phyloP scores from a whole-genome alignment of 306 rosid species.

The Casuarina cunninghamiana region DNA sequence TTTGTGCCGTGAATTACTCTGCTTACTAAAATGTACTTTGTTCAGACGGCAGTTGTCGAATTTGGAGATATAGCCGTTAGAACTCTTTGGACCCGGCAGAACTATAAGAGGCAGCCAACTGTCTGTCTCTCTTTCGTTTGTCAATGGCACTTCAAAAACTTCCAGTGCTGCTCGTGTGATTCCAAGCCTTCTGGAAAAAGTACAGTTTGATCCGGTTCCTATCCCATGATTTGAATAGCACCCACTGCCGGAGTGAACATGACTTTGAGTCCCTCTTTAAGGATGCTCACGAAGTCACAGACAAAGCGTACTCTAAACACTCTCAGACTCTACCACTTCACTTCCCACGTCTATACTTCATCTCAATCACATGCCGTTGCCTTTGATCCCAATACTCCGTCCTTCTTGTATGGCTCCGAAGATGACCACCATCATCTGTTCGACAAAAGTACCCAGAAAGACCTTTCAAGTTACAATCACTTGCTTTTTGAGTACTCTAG shows the following conservation, averaged over 20 bases:
- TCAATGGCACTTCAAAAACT: too few relatives aligned
- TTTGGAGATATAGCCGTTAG: too few relatives aligned
- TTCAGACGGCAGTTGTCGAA: too few relatives aligned
- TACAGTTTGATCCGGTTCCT: not conserved
- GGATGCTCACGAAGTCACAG: slow-evolving; percentile 29
- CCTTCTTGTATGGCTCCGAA: not conserved
- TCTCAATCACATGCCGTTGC: not conserved
- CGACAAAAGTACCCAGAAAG: slow-evolving; percentile 51
- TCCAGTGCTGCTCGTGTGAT: too few relatives aligned
- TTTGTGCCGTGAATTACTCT: too few relatives aligned
- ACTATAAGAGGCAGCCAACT: too few relatives aligned
- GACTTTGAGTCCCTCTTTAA: slow-evolving; percentile 26
- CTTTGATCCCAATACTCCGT: not conserved
- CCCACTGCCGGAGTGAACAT: slow-evolving; percentile 19
- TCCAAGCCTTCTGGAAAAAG: not conserved
- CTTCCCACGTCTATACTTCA: slow-evolving; percentile 6
- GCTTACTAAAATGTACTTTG: too few relatives aligned
- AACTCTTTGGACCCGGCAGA: too few relatives aligned
- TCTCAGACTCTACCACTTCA: slow-evolving; percentile 13
- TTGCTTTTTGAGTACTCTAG: slow-evolving; percentile 54
- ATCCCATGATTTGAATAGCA: not conserved
- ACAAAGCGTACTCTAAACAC: slow-evolving; percentile 24
- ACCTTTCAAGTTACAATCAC: slow-evolving; percentile 34
- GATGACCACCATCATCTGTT: slow-evolving; percentile 33
- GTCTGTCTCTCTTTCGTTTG: too few relatives aligned